phyloP scores from a whole-genome alignment of 108 stramenopile species.

The Seminavis robusta region DNA sequence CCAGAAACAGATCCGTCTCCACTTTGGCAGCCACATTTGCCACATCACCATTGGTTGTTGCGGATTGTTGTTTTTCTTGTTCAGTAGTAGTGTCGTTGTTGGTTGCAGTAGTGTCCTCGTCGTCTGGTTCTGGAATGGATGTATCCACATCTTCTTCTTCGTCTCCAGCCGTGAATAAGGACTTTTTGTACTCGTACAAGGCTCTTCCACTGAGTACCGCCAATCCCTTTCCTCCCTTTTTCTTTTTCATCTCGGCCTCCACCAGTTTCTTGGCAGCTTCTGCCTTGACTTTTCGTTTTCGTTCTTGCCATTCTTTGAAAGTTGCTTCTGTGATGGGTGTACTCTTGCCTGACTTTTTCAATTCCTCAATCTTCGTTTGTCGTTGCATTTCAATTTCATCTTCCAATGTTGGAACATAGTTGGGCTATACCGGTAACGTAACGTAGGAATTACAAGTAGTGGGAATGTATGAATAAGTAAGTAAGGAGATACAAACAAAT shows the following conservation, averaged over 20 bases:
- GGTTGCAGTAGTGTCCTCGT: neutral
- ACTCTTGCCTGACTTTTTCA: constrained; percentile 69
- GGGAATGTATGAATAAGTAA: too few relatives aligned
- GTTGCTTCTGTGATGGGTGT: constrained; percentile 82
- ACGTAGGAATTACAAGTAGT: constrained; percentile 30
- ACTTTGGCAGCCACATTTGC: constrained; percentile 68
- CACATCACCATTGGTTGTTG: constrained; percentile 14
- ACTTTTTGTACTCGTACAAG: constrained; percentile 83
- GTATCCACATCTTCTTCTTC: constrained; percentile 39
- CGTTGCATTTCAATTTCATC: constrained; percentile 84
- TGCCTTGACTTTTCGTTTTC: constrained; percentile 73
- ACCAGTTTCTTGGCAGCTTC: constrained; percentile 75
- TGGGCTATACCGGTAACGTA: constrained; percentile 41
- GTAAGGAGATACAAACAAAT: neutral
- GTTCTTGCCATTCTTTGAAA: constrained; percentile 82
- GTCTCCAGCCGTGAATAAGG: constrained; percentile 70
- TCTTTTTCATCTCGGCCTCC: constrained; percentile 86
- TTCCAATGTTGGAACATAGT: constrained; percentile 89
- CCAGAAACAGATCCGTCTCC: constrained; percentile 71
- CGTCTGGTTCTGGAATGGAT: constrained; percentile 8
- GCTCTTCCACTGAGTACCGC: constrained; percentile 77
- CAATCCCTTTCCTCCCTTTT: constrained; percentile 90
- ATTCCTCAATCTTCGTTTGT: constrained; percentile 77
- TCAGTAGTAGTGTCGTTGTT: neutral
- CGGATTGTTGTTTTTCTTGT: neutral